Evolutionary conservation across 78 protist species (phyloP).

Genomic region (Cavenderia fasciculata): DNA sequence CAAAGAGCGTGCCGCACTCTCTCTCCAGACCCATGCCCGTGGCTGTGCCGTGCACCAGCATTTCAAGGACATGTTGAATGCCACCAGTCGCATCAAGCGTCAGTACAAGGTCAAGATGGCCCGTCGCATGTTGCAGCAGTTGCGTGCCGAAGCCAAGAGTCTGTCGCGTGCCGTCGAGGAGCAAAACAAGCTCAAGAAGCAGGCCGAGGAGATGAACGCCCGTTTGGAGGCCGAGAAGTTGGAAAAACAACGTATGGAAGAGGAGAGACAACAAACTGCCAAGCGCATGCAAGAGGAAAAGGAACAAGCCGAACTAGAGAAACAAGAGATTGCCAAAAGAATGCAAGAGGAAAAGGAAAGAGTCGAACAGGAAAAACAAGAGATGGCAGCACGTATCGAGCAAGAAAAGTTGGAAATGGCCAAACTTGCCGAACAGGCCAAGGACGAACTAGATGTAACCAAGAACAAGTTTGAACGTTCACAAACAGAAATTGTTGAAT

Average conservation of each 20-base stretch:
- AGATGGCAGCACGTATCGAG: too few relatives aligned
- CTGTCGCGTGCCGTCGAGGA: constrained; percentile 25
- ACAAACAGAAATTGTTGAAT: too few relatives aligned
- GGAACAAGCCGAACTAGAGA: background rate
- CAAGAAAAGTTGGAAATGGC: too few relatives aligned
- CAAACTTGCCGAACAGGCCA: background rate
- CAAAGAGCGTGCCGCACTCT: background rate
- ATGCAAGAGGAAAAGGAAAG: constrained; percentile 9
- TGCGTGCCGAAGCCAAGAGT: constrained; percentile 43
- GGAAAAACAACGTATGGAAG: too few relatives aligned
- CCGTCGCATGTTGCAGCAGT: background rate
- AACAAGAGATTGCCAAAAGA: background rate
- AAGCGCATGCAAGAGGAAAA: background rate
- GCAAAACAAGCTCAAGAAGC: constrained; percentile 7
- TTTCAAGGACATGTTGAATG: background rate
- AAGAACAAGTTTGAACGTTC: too few relatives aligned
- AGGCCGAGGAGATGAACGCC: constrained; percentile 11
- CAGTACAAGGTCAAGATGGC: constrained; percentile 56
- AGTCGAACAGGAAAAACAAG: background rate
- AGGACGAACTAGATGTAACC: background rate
- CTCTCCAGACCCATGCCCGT: background rate
- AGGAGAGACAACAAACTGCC: too few relatives aligned
- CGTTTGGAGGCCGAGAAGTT: background rate
- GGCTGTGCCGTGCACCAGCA: background rate
- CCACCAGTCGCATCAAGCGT: too few relatives aligned